These are phyloP conservation scores for Kewa caespitosa DNA, from an alignment of 179 eudicot genomes.

Conservation along the genomic window DNA sequence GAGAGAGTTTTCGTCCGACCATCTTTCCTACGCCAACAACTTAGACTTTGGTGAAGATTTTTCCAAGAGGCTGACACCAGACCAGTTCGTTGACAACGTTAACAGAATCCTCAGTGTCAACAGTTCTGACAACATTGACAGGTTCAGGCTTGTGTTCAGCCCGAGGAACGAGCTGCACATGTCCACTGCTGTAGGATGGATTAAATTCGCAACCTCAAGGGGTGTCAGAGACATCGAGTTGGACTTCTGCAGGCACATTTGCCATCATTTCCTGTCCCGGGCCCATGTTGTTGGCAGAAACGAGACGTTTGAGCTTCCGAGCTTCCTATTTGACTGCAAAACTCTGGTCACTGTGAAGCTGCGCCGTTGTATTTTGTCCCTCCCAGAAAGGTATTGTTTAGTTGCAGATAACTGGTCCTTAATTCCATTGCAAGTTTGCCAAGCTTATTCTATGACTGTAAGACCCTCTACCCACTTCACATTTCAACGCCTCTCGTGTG, in stretches of 20 bases:
- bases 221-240: slow-evolving; percentile 29
- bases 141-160: slow-evolving; percentile 33
- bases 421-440: too few relatives aligned
- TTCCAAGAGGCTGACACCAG: slow-evolving; percentile 18
- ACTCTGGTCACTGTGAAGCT: slow-evolving; percentile 23
- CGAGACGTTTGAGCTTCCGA: slow-evolving; percentile 33
- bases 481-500: too few relatives aligned
- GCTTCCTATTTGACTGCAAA: slow-evolving; percentile 22
- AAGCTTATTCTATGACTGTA: too few relatives aligned
- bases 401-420: too few relatives aligned
- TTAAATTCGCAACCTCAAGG: slow-evolving; percentile 23
- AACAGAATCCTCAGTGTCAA: slow-evolving; percentile 19
- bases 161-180: slow-evolving; percentile 31
- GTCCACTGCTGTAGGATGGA: slow-evolving; percentile 27
- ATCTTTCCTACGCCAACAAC: slow-evolving; percentile 23
- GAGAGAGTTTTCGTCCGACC: slow-evolving; percentile 22
- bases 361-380: slow-evolving; percentile 28
- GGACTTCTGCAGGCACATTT: slow-evolving; percentile 37
- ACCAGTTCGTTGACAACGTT: slow-evolving; percentile 18
- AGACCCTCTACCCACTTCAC: too few relatives aligned
- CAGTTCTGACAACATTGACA: slow-evolving; percentile 23
- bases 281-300: slow-evolving; percentile 23
- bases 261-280: slow-evolving; percentile 28
- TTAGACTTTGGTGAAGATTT: slow-evolving; percentile 36
- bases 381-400: slow-evolving; percentile 25